Percentiles rank a stretch among this genome's conserved stretches.
Conservation (phyloP, 345 rosid species). For the Triadica sebifera region DNA sequence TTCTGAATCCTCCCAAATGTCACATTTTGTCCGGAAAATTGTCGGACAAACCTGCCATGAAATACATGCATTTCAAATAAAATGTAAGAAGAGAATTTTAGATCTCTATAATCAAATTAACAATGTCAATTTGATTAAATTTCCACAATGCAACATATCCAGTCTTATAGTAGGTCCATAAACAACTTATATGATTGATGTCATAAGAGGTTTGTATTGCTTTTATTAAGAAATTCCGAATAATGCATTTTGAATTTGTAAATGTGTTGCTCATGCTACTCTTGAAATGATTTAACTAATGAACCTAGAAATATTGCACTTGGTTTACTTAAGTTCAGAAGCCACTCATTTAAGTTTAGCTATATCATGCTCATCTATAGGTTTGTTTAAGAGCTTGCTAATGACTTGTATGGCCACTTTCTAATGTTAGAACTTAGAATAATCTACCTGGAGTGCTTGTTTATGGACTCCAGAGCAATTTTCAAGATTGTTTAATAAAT, state of each 20-base stretch:
- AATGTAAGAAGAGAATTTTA: background rate
- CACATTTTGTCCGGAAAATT: constrained; percentile 48
- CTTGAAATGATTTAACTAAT: background rate
- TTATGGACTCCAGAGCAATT: background rate
- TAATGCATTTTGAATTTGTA: too few relatives aligned
- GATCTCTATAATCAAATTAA: constrained; percentile 5
- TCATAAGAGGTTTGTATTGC: background rate
- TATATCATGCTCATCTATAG: background rate
- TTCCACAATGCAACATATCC: background rate
- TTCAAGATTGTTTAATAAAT: background rate
- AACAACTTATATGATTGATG: background rate
- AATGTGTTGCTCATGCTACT: background rate
- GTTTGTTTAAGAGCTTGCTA: background rate
- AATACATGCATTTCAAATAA: constrained; percentile 7
- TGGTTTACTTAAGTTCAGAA: background rate
- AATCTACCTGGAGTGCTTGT: background rate
- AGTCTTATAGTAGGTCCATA: background rate
- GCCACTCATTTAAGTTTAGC: background rate
- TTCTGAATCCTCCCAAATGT: constrained; percentile 71
- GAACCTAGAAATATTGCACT: background rate
- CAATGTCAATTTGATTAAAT: constrained; percentile 1
- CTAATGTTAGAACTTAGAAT: background rate
- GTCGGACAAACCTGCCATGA: constrained; percentile 60
- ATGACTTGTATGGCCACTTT: background rate
- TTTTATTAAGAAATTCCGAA: too few relatives aligned